phyloP scores from a whole-genome alignment of 345 rosid genomes.

The Lepidium sativum region DNA sequence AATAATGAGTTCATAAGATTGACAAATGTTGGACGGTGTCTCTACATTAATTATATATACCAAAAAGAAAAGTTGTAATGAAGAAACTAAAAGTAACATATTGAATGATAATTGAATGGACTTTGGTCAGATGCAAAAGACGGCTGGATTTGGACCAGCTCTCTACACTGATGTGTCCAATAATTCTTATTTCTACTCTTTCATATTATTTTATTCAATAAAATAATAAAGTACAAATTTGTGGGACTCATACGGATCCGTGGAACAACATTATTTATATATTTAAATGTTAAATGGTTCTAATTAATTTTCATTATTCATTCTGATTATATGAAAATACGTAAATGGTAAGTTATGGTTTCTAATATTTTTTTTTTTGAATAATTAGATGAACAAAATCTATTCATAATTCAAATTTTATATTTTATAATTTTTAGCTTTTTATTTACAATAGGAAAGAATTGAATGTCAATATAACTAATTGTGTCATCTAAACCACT shows the following conservation, averaged over 20 bases:
- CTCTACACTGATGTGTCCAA: neutral
- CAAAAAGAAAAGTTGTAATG: neutral
- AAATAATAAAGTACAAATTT: neutral
- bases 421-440: too few relatives aligned
- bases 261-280: neutral
- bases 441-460: too few relatives aligned
- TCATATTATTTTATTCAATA: neutral
- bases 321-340: too few relatives aligned
- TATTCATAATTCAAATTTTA: too few relatives aligned
- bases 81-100: neutral
- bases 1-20: neutral
- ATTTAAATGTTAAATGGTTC: neutral
- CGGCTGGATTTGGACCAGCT: slow-evolving; percentile 20
- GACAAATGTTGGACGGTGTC: slow-evolving; percentile 21
- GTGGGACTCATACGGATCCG: neutral
- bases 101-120: neutral
- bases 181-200: neutral
- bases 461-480: too few relatives aligned
- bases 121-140: slow-evolving; percentile 17
- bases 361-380: too few relatives aligned
- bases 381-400: too few relatives aligned
- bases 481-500: too few relatives aligned
- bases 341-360: too few relatives aligned
- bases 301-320: too few relatives aligned
- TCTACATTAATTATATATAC: neutral